Evolutionary conservation across 306 rosid genomes (phyloP).

Genomic region (Erythrophleum fordii): DNA sequence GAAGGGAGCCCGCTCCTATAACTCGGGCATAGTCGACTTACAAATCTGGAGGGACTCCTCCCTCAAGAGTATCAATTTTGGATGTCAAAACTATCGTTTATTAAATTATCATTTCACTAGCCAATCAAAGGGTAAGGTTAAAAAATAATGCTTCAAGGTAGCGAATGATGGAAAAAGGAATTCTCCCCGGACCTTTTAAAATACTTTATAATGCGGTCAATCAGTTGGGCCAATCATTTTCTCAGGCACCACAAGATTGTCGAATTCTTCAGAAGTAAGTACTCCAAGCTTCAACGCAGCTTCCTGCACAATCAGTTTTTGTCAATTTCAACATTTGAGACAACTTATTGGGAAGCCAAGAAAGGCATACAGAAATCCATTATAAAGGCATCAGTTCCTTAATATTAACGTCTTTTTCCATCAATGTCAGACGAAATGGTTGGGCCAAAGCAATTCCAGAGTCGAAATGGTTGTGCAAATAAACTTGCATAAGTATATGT

Average conservation of each 20-base stretch:
- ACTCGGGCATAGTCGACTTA: too few species aligned
- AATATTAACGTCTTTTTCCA: conserved; percentile 21
- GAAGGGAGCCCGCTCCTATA: too few species aligned
- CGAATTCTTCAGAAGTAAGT: conserved; percentile 78
- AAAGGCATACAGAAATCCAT: conserved; percentile 9
- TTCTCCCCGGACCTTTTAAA: background rate
- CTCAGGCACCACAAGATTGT: conserved; percentile 92
- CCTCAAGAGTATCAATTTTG: conserved; percentile 50
- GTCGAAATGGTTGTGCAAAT: conserved; percentile 7
- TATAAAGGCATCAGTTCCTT: conserved; percentile 18
- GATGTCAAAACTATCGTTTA: conserved; percentile 39
- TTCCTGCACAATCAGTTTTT: conserved; percentile 59
- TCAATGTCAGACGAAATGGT: background rate
- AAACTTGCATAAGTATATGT: conserved; percentile 17
- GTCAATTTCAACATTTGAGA: conserved; percentile 28
- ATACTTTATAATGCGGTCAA: conserved; percentile 42
- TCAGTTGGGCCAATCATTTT: conserved; percentile 96
- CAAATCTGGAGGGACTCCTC: conserved; percentile 48
- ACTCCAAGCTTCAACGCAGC: conserved; percentile 95
- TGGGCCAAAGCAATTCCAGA: conserved; percentile 23
- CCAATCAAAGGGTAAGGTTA: conserved; percentile 31
- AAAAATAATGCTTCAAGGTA: conserved; percentile 22
- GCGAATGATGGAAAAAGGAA: background rate
- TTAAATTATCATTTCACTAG: conserved; percentile 35
- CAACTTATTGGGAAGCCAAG: conserved; percentile 18